Percentiles rank a stretch among this genome's conserved stretches.
Evolutionary conservation across 2,329 filamentous ascomycete species (phyloP).

Genomic region (Penicillium sp.): DNA sequence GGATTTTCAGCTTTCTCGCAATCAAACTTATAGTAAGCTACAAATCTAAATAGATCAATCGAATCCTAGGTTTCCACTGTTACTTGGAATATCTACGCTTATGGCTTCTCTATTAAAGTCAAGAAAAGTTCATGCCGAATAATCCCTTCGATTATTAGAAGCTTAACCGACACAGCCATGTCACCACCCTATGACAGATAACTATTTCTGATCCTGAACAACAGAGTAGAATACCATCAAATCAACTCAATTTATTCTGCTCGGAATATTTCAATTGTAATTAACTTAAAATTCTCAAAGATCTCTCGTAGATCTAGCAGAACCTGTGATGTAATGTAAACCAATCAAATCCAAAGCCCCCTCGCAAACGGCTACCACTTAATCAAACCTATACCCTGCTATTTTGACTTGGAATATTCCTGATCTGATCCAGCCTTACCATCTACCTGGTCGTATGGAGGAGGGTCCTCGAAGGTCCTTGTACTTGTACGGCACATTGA

Average conservation of each 20-base stretch:
- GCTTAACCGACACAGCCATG: background rate
- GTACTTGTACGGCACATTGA: background rate
- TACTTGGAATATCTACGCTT: no score
- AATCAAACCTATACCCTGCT: background rate
- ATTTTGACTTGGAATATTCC: background rate
- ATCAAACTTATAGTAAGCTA: no score
- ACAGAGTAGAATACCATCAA: no score
- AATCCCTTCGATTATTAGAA: background rate
- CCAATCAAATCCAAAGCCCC: background rate
- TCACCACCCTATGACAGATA: no score
- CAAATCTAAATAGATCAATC: no score
- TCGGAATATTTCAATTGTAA: no score
- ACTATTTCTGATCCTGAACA: no score
- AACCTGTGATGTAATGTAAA: background rate
- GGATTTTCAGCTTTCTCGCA: no score
- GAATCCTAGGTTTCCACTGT: no score
- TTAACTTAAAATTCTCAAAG: no score
- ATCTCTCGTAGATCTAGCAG: no score
- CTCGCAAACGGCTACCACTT: background rate
- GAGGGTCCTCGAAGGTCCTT: background rate
- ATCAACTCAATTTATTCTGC: no score
- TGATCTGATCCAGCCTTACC: background rate
- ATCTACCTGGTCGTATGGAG: background rate
- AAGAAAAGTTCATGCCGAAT: background rate
- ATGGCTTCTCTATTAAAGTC: background rate